Conservation (phyloP, 257 asterid species). For the Mitragyna speciosa region DNA sequence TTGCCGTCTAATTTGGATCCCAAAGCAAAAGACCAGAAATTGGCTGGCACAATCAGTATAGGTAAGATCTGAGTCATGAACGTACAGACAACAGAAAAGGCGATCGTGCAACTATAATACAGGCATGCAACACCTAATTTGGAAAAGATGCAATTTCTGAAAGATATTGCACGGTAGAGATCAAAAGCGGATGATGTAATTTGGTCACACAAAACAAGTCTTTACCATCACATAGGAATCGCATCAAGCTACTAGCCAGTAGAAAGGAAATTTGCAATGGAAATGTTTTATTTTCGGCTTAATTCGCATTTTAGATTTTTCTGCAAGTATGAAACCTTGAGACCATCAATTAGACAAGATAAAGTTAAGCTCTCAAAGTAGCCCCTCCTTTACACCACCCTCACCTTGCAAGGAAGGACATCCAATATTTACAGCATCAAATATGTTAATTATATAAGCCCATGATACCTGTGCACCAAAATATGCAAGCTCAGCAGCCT, state of each 20-base stretch:
- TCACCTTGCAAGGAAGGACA: background rate
- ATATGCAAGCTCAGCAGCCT: slow-evolving; percentile 98
- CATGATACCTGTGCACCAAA: slow-evolving; percentile 73
- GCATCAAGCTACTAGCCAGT: background rate
- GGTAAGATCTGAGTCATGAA: background rate
- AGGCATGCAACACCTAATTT: no score
- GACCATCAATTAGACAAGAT: background rate
- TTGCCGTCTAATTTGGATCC: background rate
- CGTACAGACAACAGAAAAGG: no score
- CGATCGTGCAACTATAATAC: background rate
- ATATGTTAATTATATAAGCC: background rate
- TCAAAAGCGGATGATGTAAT: background rate
- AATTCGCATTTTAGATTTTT: background rate
- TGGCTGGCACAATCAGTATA: background rate
- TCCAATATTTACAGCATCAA: background rate
- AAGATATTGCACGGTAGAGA: background rate
- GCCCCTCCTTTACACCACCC: background rate
- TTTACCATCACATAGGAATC: background rate
- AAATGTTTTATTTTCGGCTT: background rate
- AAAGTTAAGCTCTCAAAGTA: background rate
- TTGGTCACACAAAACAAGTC: background rate
- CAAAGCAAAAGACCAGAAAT: background rate
- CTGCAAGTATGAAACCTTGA: background rate
- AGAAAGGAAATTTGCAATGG: background rate
- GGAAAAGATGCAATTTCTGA: no score